Evolutionary conservation across 192 early-diverging fungal species (phyloP).

Genomic region (Blastocladiella britannica): DNA sequence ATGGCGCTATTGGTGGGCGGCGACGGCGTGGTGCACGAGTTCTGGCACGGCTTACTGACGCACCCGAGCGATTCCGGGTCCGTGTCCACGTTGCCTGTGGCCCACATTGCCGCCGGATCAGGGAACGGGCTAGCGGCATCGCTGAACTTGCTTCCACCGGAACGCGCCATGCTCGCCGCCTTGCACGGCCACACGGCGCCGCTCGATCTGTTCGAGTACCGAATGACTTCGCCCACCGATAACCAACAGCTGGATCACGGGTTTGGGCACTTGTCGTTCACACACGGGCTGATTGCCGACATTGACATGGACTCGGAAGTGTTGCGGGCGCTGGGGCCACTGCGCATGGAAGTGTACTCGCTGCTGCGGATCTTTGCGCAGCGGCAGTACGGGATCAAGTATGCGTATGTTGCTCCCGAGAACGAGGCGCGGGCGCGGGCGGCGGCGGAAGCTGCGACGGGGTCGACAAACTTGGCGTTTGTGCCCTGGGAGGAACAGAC

Average conservation of each 20-base stretch:
- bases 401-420: too few relatives aligned
- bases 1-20: neutral
- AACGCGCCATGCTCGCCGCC: neutral
- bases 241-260: neutral
- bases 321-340: neutral
- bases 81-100: neutral
- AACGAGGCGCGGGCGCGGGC: too few relatives aligned
- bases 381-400: too few relatives aligned
- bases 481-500: too few relatives aligned
- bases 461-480: too few relatives aligned
- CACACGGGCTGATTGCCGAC: neutral
- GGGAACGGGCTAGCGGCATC: neutral
- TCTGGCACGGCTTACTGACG: neutral
- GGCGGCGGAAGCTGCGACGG: too few relatives aligned
- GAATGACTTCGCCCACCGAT: neutral
- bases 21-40: constrained; percentile 1
- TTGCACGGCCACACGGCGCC: neutral
- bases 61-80: neutral
- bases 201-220: neutral
- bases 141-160: neutral
- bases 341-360: too few relatives aligned
- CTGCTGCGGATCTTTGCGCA: too few relatives aligned
- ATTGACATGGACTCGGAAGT: neutral
- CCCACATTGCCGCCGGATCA: neutral
- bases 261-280: neutral